Evolutionary conservation across 1,284 basidiomycete species (phyloP).

Genomic region (Pseudozyma flocculosa): DNA sequence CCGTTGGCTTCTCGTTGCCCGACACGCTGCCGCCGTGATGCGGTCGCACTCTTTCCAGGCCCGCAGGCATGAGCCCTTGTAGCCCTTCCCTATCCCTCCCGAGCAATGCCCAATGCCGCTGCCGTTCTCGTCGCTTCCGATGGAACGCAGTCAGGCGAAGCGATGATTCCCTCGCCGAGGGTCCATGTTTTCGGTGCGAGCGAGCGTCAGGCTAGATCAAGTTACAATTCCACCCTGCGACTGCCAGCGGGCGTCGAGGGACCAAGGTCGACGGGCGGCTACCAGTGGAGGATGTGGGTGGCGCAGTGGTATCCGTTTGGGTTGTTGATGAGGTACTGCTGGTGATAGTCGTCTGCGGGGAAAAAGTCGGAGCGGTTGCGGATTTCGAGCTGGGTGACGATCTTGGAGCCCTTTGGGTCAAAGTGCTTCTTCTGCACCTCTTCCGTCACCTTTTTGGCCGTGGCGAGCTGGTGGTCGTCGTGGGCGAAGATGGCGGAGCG

Average conservation of each 20-base stretch:
- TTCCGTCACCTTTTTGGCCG: conserved; percentile 76
- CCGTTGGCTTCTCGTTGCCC: conserved; percentile 28
- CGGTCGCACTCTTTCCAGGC: too few relatives aligned
- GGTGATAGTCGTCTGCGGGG: conserved; percentile 54
- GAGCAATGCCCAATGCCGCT: too few relatives aligned
- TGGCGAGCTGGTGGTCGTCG: conserved; percentile 71
- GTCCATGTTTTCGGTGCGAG: too few relatives aligned
- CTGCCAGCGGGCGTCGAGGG: too few relatives aligned
- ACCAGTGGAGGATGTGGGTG: conserved; percentile 35
- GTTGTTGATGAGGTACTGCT: conserved; percentile 51
- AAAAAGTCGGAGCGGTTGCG: conserved; percentile 25
- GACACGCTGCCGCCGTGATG: conserved; percentile 22
- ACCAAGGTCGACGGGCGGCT: too few relatives aligned
- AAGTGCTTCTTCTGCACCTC: conserved; percentile 81
- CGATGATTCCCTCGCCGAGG: too few relatives aligned
- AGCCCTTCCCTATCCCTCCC: too few relatives aligned
- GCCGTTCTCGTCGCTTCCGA: background rate
- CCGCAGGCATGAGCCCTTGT: too few relatives aligned
- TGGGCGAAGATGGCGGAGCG: conserved; percentile 88
- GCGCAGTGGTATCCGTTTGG: conserved; percentile 52
- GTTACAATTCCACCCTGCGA: too few relatives aligned
- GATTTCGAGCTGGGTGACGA: conserved; percentile 66
- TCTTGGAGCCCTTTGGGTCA: conserved; percentile 68
- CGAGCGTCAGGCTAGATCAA: too few relatives aligned
- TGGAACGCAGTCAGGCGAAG: background rate